phyloP scores from a whole-genome alignment of 2,329 filamentous ascomycete genomes.

The Cercospora brassicicola region DNA sequence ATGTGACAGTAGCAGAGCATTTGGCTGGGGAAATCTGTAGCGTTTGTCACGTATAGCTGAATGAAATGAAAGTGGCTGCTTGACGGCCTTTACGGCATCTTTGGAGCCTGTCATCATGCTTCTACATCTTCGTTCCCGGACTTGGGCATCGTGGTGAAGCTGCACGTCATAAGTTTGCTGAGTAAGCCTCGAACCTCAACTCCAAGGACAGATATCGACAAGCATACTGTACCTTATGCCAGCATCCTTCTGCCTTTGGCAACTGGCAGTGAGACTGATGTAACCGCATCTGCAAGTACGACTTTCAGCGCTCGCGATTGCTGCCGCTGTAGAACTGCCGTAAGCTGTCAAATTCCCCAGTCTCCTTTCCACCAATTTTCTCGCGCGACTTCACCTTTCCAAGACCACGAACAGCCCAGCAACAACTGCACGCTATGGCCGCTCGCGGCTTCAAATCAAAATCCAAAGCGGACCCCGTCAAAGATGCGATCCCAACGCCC shows the following conservation, averaged over 20 bases:
- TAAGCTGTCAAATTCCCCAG: neutral
- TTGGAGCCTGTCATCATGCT: neutral
- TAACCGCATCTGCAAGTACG: neutral
- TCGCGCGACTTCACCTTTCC: neutral
- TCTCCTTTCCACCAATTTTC: neutral
- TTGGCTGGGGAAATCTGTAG: constrained; percentile 9
- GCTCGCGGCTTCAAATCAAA: constrained; percentile 3
- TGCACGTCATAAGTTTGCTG: neutral
- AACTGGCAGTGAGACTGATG: neutral
- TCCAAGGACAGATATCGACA: neutral
- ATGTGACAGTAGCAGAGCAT: constrained; percentile 10
- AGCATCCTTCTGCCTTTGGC: neutral
- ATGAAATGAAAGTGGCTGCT: constrained; percentile 6
- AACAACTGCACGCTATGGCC: neutral
- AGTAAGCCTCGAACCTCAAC: constrained; percentile 1
- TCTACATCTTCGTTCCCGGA: no score
- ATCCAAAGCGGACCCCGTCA: neutral
- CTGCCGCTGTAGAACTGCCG: neutral
- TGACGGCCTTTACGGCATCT: neutral
- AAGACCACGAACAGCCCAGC: constrained; percentile 2
- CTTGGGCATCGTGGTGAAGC: neutral
- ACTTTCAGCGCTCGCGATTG: neutral
- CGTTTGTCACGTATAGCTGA: constrained; percentile 12
- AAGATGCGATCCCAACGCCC: constrained; percentile 46
- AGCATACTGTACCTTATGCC: neutral